Percentiles rank a stretch among this genome's conserved stretches.
Evolutionary conservation across 1,139 yeast genomes (phyloP).

Genomic region (Geotrichum citri-aurantii): DNA sequence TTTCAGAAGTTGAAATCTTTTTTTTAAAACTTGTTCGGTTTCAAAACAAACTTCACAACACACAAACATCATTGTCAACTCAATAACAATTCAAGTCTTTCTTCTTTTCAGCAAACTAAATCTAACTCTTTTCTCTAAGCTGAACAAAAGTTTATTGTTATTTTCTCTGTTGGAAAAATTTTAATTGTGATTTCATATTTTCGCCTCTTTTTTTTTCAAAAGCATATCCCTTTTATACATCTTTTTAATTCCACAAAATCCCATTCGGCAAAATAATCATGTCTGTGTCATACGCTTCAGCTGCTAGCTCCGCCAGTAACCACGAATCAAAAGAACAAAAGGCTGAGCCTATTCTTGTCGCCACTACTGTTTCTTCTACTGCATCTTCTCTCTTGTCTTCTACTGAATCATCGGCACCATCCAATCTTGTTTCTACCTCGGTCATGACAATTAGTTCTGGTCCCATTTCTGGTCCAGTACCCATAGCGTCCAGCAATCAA

Average conservation of each 20-base stretch:
- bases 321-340: constrained; percentile 16
- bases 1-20: no score
- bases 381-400: constrained; percentile 20
- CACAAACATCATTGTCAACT: neutral
- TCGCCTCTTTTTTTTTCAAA: neutral
- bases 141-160: neutral
- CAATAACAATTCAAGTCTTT: neutral
- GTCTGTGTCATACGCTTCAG: constrained; percentile 33
- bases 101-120: neutral
- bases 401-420: neutral
- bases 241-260: neutral
- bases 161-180: neutral
- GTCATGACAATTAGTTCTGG: constrained; percentile 1
- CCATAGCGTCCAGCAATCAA: constrained; percentile 24
- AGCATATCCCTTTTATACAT: neutral
- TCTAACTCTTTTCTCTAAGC: neutral
- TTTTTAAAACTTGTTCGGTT: no score
- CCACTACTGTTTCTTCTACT: constrained; percentile 21
- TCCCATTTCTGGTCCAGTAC: constrained; percentile 30
- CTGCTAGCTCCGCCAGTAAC: constrained; percentile 24
- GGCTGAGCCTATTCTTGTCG: constrained; percentile 11
- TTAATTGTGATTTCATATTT: neutral
- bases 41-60: neutral
- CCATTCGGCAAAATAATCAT: constrained; percentile 14
- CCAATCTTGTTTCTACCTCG: neutral